Evolutionary conservation across 148 eudicot species (phyloP), one percentile per base, ranked within the genome.

Genomic region (Silene uniflora): DNA sequence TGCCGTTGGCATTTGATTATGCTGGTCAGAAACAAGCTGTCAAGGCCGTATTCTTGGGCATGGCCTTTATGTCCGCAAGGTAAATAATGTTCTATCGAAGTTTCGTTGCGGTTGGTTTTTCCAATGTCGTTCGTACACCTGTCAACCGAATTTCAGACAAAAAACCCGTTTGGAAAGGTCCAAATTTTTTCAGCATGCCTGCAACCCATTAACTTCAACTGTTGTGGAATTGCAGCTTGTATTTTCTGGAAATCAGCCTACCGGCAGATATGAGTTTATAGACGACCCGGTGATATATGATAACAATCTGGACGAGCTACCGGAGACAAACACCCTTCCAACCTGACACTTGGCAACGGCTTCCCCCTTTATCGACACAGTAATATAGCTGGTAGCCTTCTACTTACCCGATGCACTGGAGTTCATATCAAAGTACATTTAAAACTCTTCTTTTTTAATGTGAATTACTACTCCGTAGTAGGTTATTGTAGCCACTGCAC

Each of bases 11-110:
- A 18, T 92, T 95, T 82, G 99, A 95, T 86, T 95, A 95, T 77
- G 98, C 97, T 78, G 99, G 97, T 39, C 98, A 87, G 76, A 92
- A 92, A 80, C 97, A 90, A 87, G 97, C 99, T 59, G 91, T 91
- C 44, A 95, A 92, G 85, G 97, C 99, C 49, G 97, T 95, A 66
- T 95, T 95, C 83, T 64, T 87, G 27, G 98, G 97, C 78, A 95
- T 95, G 99, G 99, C 99, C 66, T 92, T 92, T 82, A 95, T 95
- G 99, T 95, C 99, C 49, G 94, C 99, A 12, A 95, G 99, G 99
- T 95, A 90, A 84, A 32, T 32, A 44, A 61, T 21, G 3, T 60
- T 61, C 19, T 73, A 10, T 0, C 22, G 11, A 44, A 59, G 25
- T 21, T 39, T 39, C 10, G 44, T 39, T 39, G 44, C 7, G 35